Conservation (phyloP, 2,329 filamentous ascomycete species). For the Colletotrichum sidae region DNA sequence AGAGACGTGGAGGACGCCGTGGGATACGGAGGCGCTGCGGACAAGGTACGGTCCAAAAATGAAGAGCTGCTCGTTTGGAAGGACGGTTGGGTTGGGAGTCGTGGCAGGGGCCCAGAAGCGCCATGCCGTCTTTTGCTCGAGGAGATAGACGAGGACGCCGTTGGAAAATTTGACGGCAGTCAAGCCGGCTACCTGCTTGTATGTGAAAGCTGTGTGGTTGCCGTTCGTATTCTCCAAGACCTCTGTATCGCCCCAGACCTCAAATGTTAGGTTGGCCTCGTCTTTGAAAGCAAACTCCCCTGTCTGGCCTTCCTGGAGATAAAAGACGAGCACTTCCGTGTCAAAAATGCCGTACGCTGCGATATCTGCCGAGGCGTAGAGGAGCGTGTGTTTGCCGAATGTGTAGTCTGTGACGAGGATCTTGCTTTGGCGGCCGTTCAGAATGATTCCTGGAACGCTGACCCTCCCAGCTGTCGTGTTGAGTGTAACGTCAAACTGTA, state of each 20-base stretch:
- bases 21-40: constrained; percentile 67
- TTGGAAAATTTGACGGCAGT: constrained; percentile 62
- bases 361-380: constrained; percentile 78
- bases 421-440: constrained; percentile 75
- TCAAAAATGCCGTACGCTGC: constrained; percentile 70
- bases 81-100: constrained; percentile 47
- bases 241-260: constrained; percentile 48
- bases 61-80: constrained; percentile 63
- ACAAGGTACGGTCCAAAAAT: constrained; percentile 74
- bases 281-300: constrained; percentile 69
- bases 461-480: constrained; percentile 58
- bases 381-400: constrained; percentile 66
- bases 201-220: constrained; percentile 47
- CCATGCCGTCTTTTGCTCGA: constrained; percentile 75
- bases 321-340: constrained; percentile 72
- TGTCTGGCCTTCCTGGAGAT: constrained; percentile 68
- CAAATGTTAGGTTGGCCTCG: constrained; percentile 46
- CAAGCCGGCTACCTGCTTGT: constrained; percentile 62
- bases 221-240: constrained; percentile 37
- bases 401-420: constrained; percentile 76
- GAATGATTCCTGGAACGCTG: constrained; percentile 59
- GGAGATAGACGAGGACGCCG: constrained; percentile 65
- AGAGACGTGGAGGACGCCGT: constrained; percentile 67
- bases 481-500: constrained; percentile 59
- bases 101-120: constrained; percentile 74